Evolutionary conservation across 225 moss, liverwort and hornwort species (phyloP).

Genomic region (Bryoerythrophyllum caledonicum): DNA sequence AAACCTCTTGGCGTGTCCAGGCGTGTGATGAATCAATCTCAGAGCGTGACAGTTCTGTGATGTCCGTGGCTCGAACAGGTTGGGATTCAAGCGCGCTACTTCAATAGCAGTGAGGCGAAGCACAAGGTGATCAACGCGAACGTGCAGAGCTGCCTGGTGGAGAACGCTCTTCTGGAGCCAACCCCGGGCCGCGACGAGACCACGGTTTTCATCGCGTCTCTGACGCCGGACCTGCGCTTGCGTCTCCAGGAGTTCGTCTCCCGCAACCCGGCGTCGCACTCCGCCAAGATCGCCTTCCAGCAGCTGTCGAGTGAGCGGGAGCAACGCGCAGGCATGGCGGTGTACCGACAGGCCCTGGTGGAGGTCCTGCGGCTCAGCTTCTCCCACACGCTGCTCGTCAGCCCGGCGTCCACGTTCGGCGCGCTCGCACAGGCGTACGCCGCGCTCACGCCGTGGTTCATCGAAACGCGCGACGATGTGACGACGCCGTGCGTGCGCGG

Average conservation of each 20-base stretch:
- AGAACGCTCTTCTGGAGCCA: conserved; percentile 39
- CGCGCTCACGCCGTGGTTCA: conserved; percentile 45
- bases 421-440: conserved; percentile 45
- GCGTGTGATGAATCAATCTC: conserved; percentile 7
- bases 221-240: conserved; percentile 35
- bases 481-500: conserved; percentile 30
- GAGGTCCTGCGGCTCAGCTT: conserved; percentile 48
- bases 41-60: neutral
- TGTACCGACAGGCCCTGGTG: conserved; percentile 34
- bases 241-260: conserved; percentile 23
- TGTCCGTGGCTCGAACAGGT: neutral
- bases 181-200: conserved; percentile 4
- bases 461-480: conserved; percentile 29
- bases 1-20: conserved; percentile 11
- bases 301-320: conserved; percentile 32
- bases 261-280: neutral
- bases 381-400: conserved; percentile 43
- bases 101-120: conserved; percentile 27
- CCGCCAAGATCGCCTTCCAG: conserved; percentile 18
- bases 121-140: conserved; percentile 45
- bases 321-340: conserved; percentile 21
- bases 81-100: conserved; percentile 53
- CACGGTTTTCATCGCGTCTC: conserved; percentile 44
- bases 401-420: conserved; percentile 39
- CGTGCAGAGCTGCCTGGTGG: conserved; percentile 34